Conservation (phyloP, 2,329 filamentous ascomycete genomes). For the Claviceps citrina region DNA sequence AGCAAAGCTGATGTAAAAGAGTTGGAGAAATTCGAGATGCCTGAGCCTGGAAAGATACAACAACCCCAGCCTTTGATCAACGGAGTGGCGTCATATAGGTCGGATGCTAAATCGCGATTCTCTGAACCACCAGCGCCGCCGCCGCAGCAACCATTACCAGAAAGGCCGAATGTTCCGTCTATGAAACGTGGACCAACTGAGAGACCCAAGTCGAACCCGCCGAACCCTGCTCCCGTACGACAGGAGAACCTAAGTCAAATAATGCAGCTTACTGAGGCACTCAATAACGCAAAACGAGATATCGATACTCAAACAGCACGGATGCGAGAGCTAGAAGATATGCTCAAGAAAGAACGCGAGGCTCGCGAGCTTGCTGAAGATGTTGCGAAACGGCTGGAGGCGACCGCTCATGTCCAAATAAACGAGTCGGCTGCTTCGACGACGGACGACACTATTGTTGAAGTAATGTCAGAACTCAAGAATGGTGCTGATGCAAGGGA, state of each 20-base stretch:
- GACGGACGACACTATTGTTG: slow-evolving; percentile 12
- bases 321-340: slow-evolving; percentile 60
- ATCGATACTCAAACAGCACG: slow-evolving; percentile 68
- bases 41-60: slow-evolving; percentile 32
- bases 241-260: slow-evolving; percentile 56
- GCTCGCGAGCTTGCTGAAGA: slow-evolving; percentile 78
- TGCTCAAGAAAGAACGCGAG: slow-evolving; percentile 62
- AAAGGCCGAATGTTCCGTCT: slow-evolving; percentile 71
- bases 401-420: slow-evolving; percentile 26
- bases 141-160: slow-evolving; percentile 80
- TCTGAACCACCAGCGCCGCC: slow-evolving; percentile 87
- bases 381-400: slow-evolving; percentile 53
- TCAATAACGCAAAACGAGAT: slow-evolving; percentile 72
- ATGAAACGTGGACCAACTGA: slow-evolving; percentile 66
- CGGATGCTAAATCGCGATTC: slow-evolving; percentile 70
- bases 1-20: slow-evolving; percentile 54
- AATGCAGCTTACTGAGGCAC: slow-evolving; percentile 65
- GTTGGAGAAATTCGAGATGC: slow-evolving; percentile 33
- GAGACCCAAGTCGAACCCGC: slow-evolving; percentile 43
- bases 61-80: slow-evolving; percentile 32
- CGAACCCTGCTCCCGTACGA: slow-evolving; percentile 42
- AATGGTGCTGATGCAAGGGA: background rate
- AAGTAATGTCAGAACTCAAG: slow-evolving; percentile 10
- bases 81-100: slow-evolving; percentile 41
- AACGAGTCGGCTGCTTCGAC: slow-evolving; percentile 15